Base-by-base conservation (phyloP, 2,329 filamentous ascomycete genomes). In the Neofusicoccum sp. region DNA sequence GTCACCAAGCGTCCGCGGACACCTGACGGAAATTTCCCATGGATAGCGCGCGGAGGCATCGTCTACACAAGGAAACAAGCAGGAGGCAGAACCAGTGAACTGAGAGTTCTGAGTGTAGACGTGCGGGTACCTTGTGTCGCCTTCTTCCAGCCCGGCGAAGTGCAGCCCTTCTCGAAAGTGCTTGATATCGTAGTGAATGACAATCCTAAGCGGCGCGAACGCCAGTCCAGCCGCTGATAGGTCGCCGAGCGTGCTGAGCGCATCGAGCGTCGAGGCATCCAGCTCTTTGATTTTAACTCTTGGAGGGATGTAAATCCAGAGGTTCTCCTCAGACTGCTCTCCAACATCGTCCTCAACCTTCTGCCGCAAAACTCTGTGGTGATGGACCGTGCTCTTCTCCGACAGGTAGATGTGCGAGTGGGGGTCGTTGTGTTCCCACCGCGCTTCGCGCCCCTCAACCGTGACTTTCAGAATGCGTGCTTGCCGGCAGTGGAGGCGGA, bases 1-100 rank as follows among this genome's bases (percentile, higher is more conserved):
- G 79, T 97, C 93, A 4, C 93, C 93, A 0, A 99, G 81, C 0
- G 93, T 97, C 56, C 90, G 87, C 9, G 94, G 92, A 69, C 89
- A 94, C 64, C 89, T 92, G 71, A 99, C 89, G 1, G 91, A 91
- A 56, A 99, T 84, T 63, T 93, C 92, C 91, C 95, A 99, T 9
- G 89, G 88, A 71, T 89, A 94, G 62, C 92, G 86, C 63, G 91
- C 89, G 37, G 88, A 87, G 29, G 90, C 86, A 72, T 96, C 91
- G 73, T 99, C 95, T 59, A 98, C 84, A 74, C 95, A 98, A 0
- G 95, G 95, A 71, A 99, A 99, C 31, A 98, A 87, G 69, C 89
- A 93, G 50, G 89, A 94, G 1, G 92, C 89, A 16, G 87, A 89
- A 34, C 93, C 93, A 0, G 92, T 87, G 65, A 91, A 89, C 45